Evolutionary conservation across 176 grass and related monocot species (phyloP).

Genomic region (Neostapfia colusana): DNA sequence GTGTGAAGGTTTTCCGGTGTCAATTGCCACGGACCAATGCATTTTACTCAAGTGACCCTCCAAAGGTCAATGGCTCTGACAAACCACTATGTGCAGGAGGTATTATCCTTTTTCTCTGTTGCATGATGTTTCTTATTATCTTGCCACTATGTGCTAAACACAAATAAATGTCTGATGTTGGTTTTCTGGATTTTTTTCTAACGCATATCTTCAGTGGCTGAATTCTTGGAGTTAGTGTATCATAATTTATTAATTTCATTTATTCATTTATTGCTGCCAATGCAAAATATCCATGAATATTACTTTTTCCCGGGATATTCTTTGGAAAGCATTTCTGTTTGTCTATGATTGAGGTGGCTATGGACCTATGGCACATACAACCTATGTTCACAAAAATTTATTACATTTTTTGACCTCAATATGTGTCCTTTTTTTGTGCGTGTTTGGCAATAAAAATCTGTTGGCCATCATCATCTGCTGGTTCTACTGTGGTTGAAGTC

Average conservation of each 20-base stretch:
- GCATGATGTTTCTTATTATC: background rate
- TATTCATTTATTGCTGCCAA: background rate
- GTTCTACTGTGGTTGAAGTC: background rate
- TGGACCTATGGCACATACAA: background rate
- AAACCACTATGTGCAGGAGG: conserved; percentile 67
- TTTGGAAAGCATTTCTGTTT: background rate
- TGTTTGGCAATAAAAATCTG: background rate
- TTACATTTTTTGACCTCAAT: background rate
- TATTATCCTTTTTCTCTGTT: conserved; percentile 43
- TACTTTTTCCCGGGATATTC: conserved; percentile 1
- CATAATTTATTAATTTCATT: background rate
- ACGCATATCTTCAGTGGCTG: conserved; percentile 13
- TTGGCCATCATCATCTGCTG: background rate
- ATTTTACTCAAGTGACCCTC: conserved; percentile 68
- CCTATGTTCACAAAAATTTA: background rate
- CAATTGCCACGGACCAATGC: conserved; percentile 70
- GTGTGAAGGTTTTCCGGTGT: conserved; percentile 84
- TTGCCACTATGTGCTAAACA: background rate
- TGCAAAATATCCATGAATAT: background rate
- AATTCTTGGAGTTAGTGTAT: background rate
- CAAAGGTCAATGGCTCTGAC: conserved; percentile 57
- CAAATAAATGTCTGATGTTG: conserved; percentile 5
- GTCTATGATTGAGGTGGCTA: background rate
- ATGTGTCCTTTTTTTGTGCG: background rate
- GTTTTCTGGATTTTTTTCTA: background rate